phyloP scores from a whole-genome alignment of 306 rosid genomes.

The Begonia fuchsioides region DNA sequence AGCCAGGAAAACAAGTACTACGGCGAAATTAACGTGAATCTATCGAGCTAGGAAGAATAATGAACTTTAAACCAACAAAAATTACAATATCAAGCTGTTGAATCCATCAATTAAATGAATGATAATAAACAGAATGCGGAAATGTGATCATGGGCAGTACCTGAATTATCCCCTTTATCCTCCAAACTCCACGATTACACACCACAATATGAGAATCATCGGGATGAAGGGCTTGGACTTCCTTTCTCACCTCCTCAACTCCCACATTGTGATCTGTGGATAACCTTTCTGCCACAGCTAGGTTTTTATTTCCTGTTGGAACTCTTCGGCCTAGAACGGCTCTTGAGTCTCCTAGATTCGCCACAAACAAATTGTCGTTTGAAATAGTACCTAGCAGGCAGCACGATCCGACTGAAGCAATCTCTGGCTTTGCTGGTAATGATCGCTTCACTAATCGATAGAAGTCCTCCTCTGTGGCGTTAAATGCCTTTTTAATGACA shows the following conservation, averaged over 20 bases:
- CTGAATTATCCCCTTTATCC: slow-evolving; percentile 98
- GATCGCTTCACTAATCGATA: slow-evolving; percentile 53
- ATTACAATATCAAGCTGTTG: too few relatives aligned
- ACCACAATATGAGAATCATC: slow-evolving; percentile 79
- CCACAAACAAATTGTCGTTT: slow-evolving; percentile 52
- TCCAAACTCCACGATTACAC: slow-evolving; percentile 74
- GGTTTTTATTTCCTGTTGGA: slow-evolving; percentile 8
- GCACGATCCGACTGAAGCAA: slow-evolving; percentile 85
- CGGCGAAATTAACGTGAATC: too few relatives aligned
- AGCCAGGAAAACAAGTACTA: neutral
- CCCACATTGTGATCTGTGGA: slow-evolving; percentile 90
- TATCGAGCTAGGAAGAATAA: too few relatives aligned
- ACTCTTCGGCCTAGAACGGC: slow-evolving; percentile 75
- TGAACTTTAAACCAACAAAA: neutral
- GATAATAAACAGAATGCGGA: too few relatives aligned
- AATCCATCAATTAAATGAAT: too few relatives aligned
- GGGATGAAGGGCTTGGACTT: slow-evolving; percentile 85
- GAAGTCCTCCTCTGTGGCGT: slow-evolving; percentile 80
- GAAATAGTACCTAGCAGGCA: slow-evolving; percentile 89
- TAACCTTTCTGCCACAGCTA: slow-evolving; percentile 61
- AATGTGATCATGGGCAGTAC: slow-evolving; percentile 14
- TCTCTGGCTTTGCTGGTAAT: slow-evolving; percentile 37
- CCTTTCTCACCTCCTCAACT: slow-evolving; percentile 80
- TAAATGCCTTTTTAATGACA: slow-evolving; percentile 77
- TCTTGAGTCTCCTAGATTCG: slow-evolving; percentile 91